phyloP scores from a whole-genome alignment of 140 eudicot species.

The Stevia rebaudiana region DNA sequence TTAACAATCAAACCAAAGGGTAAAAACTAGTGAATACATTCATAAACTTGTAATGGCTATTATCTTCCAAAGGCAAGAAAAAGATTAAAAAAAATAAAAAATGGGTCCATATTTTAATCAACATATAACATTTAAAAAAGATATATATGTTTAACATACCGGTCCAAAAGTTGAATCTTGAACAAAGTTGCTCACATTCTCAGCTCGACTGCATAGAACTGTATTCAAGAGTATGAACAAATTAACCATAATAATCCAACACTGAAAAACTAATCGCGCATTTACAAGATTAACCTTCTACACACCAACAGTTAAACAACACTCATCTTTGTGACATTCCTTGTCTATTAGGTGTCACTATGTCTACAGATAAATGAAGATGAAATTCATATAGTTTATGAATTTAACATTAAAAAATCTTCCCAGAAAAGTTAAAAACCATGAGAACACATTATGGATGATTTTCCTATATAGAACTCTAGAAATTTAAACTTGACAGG shows the following conservation, averaged over 20 bases:
- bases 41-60: background rate
- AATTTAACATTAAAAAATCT: background rate
- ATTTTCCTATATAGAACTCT: background rate
- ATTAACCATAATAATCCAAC: slow-evolving; percentile 1
- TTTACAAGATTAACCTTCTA: background rate
- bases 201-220: slow-evolving; percentile 62
- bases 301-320: slow-evolving; percentile 17
- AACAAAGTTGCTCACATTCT: slow-evolving; percentile 62
- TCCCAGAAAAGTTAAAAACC: background rate
- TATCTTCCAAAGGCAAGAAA: slow-evolving; percentile 6
- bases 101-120: background rate
- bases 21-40: background rate
- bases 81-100: background rate
- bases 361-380: background rate
- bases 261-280: background rate
- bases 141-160: slow-evolving; percentile 31
- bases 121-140: background rate
- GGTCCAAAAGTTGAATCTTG: slow-evolving; percentile 54
- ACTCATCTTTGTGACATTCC: slow-evolving; percentile 10
- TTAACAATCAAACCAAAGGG: slow-evolving; percentile 2
- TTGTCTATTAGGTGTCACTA: background rate
- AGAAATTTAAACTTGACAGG: background rate
- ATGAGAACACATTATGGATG: background rate
- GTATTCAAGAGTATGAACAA: slow-evolving; percentile 9
- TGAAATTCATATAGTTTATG: background rate